Percentiles rank a stretch among this genome's conserved stretches.
phyloP scores from a whole-genome alignment of 176 grass and related monocot species.

The Coix lacrymajobi region DNA sequence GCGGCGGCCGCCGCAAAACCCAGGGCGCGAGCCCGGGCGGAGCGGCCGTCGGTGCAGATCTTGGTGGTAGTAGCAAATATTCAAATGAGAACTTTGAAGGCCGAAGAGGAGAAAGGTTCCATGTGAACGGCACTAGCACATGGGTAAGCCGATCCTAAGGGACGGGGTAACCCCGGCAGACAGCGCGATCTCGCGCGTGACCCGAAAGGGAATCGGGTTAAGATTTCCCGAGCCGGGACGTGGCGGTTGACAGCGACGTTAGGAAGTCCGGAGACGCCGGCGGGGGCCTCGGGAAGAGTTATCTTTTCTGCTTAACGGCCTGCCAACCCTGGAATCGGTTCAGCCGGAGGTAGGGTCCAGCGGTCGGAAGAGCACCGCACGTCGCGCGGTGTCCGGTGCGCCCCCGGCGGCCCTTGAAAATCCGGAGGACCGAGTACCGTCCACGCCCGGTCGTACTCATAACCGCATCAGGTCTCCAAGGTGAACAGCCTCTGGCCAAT shows the following conservation, averaged over 20 bases:
- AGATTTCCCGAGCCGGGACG: slow-evolving; percentile 35
- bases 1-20: too few species aligned
- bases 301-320: slow-evolving; percentile 73
- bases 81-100: neutral
- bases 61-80: slow-evolving; percentile 15
- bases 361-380: slow-evolving; percentile 55
- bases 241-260: slow-evolving; percentile 28
- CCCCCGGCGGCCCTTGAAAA: slow-evolving; percentile 32
- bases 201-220: slow-evolving; percentile 35
- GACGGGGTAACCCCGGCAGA: too few species aligned
- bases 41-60: slow-evolving; percentile 65
- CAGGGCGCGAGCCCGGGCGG: slow-evolving; percentile 59
- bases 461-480: slow-evolving; percentile 73
- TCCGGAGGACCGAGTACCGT: slow-evolving; percentile 36
- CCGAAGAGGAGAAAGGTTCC: neutral
- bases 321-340: neutral
- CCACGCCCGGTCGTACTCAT: slow-evolving; percentile 43
- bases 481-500: slow-evolving; percentile 31
- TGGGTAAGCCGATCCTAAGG: slow-evolving; percentile 47
- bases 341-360: slow-evolving; percentile 59
- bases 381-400: slow-evolving; percentile 55
- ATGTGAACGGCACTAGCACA: slow-evolving; percentile 57
- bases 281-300: slow-evolving; percentile 61
- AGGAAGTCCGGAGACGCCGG: slow-evolving; percentile 48
- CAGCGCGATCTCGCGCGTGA: too few species aligned